Base-by-base conservation (phyloP, 768 basidiomycete genomes). In the Cystofilobasidium ferigula region DNA sequence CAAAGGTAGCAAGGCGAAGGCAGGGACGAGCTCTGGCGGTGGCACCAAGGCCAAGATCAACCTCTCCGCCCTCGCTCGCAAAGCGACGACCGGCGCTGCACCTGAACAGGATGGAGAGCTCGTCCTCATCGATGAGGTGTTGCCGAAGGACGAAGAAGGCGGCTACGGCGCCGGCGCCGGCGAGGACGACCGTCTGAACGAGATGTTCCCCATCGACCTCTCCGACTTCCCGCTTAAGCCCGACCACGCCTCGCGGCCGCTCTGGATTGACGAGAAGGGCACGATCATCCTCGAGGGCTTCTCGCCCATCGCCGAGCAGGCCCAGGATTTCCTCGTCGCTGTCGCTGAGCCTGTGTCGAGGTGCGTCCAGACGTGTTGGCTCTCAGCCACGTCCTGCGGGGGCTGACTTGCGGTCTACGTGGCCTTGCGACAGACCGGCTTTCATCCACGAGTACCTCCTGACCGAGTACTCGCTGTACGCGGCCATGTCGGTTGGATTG, bases 401-500 rank as follows among this genome's bases (percentile, higher is more conserved):
- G 22, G 30, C 12, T 8, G 8, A 20, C 51, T 53, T 9, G 6
- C 34, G 24, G 28, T 8, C 38, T 40, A 8, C 9, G 38, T 16
- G 12, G 42, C 42, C 42, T 43, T 43, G 42, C 42, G 14, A 34
- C 70, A 94, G 94, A 80, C 95, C 95, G 61, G 86, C 90, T 57
- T 91, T 94, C 78, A 93, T 98, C 69, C 94, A 99, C 79, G 95
- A 98, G 80, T 99, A 98, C 82, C 91, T 94, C 78, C 84, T 99
- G 74, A 98, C 94, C 64, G 87, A 92, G 53, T 95, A 98, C 77
- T 98, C 94, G 22, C 80, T 99, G 20, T 98, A 99, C 76, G 95
- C 95, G 68, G 95, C 95, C 58, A 94, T 99, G 69, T 97, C 94
- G 18, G 95, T 99, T 68, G 95, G 95, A 34, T 79, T 99, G 34